phyloP scores from a whole-genome alignment of 768 basidiomycete species.

The Hericium rajendrae region DNA sequence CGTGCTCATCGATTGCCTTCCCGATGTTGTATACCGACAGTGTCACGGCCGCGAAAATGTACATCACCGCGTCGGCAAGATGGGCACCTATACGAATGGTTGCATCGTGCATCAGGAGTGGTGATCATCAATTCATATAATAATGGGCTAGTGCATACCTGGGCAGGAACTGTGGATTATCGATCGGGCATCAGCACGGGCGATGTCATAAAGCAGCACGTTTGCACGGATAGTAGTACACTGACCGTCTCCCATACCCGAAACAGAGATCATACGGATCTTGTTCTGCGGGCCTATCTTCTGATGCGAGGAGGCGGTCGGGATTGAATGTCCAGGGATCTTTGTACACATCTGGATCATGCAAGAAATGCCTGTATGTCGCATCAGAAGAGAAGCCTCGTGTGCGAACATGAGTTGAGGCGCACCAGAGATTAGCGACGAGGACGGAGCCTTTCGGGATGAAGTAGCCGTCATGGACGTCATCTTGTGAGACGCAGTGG shows the following conservation, averaged over 20 bases:
- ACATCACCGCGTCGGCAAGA: not conserved
- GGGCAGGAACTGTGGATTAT: not conserved
- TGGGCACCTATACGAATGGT: not conserved
- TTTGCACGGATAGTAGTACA: too few species aligned
- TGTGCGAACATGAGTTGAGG: not conserved
- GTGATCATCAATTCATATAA: not conserved
- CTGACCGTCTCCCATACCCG: not conserved
- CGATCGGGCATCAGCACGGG: not conserved
- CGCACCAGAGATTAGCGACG: slow-evolving; percentile 5
- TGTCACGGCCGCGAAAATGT: not conserved
- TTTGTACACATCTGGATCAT: slow-evolving; percentile 23
- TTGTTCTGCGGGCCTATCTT: not conserved
- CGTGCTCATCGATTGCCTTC: slow-evolving; percentile 4
- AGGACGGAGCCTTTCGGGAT: slow-evolving; percentile 12
- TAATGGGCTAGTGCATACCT: not conserved
- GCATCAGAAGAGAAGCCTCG: not conserved
- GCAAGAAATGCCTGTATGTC: slow-evolving; percentile 19
- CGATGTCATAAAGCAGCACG: not conserved
- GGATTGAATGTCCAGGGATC: slow-evolving; percentile 18
- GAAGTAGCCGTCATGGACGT: slow-evolving; percentile 10
- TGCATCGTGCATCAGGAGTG: too few species aligned
- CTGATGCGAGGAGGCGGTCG: slow-evolving; percentile 2
- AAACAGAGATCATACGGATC: not conserved
- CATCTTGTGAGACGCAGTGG: slow-evolving; percentile 1
- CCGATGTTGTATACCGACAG: not conserved